Evolutionary conservation across 2,329 filamentous ascomycete species (phyloP).

Genomic region (Coniella lustricola): DNA sequence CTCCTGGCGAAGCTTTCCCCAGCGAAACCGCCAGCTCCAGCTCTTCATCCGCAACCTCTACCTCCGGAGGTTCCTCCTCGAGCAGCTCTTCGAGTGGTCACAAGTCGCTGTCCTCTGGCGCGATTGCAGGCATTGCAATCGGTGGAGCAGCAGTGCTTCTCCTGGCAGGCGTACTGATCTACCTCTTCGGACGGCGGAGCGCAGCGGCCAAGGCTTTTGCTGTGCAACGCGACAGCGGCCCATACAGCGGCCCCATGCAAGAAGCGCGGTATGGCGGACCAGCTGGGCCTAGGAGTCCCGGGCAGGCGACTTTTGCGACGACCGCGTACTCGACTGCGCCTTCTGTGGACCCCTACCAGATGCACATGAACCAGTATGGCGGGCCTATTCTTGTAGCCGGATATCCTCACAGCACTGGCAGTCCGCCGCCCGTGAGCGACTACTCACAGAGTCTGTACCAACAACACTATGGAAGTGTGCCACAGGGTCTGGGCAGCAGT

Average conservation of each 20-base stretch:
- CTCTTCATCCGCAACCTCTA: slow-evolving; percentile 13
- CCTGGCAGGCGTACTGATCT: slow-evolving; percentile 38
- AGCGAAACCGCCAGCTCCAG: slow-evolving; percentile 30
- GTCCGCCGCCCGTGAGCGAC: slow-evolving; percentile 18
- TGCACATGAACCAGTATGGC: slow-evolving; percentile 12
- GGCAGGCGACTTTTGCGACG: slow-evolving; percentile 22
- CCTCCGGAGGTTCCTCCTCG: slow-evolving; percentile 14
- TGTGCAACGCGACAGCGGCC: slow-evolving; percentile 18
- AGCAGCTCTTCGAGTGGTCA: slow-evolving; percentile 2
- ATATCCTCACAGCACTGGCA: slow-evolving; percentile 7
- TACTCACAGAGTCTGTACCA: slow-evolving; percentile 14
- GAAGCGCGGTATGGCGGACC: slow-evolving; percentile 22
- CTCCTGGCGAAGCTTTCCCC: slow-evolving; percentile 49
- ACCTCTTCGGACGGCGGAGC: slow-evolving; percentile 37
- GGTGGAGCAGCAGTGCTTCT: slow-evolving; percentile 39
- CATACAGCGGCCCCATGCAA: slow-evolving; percentile 20
- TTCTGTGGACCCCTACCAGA: slow-evolving; percentile 22
- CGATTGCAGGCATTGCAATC: slow-evolving; percentile 54
- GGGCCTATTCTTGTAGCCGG: not conserved
- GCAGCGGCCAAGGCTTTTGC: slow-evolving; percentile 30
- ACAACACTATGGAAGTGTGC: not conserved
- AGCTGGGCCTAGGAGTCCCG: slow-evolving; percentile 28
- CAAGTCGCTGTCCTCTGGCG: slow-evolving; percentile 30
- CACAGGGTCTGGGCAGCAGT: not conserved
- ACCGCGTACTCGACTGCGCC: slow-evolving; percentile 20